Evolutionary conservation across 345 rosid species (phyloP), one percentile per base, ranked within the genome.

Genomic region (Alliaria petiolata): DNA sequence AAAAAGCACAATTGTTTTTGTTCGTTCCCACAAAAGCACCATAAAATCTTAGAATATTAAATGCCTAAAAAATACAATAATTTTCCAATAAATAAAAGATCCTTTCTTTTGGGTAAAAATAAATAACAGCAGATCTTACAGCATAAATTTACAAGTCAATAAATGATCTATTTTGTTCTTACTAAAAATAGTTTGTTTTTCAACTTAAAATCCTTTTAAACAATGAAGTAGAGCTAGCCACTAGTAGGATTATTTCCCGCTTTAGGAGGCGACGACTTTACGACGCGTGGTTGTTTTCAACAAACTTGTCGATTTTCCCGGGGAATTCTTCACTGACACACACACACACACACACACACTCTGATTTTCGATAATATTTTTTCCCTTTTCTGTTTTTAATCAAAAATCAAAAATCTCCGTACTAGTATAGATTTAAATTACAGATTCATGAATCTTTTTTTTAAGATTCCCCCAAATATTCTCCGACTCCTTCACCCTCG

Each of bases 181-280:
- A 22, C 25, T 22, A 28, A 28, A 31, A 40, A 26, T 28, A 30
- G 14, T 69, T 43, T 34, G 39, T 12, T 45, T 20, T 33, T 14
- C 2, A 8, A 30, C 3, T 25, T 12, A 20, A 52, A 36, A 4
- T 4, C 31, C 31, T 7, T 44, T 46, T 5, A 49, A 16, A 53
- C 4, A 59, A 39, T 33, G 5, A 36, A 59, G 51, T 19, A 38
- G 12, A 50, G 59, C 11, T 38, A 59, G 12, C n/a, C n/a, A n/a
- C n/a, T 8, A 35, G 3, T 26, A 26, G 13, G 35, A 53, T 62
- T n/a, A 10, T 71, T 71, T 71, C 76, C 76, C 69, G 69, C 62
- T 62, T 42, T 42, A 19, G 0, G 12, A 62, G 76, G 62, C 36
- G 69, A 10, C 12, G n/a, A 50, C 17, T 39, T 14, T n/a, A n/a